Percentiles rank a stretch among this genome's conserved stretches.
These are phyloP conservation scores for Endoconidiophora polonica DNA, from an alignment of 2,329 filamentous ascomycete species.

Conservation along the genomic window DNA sequence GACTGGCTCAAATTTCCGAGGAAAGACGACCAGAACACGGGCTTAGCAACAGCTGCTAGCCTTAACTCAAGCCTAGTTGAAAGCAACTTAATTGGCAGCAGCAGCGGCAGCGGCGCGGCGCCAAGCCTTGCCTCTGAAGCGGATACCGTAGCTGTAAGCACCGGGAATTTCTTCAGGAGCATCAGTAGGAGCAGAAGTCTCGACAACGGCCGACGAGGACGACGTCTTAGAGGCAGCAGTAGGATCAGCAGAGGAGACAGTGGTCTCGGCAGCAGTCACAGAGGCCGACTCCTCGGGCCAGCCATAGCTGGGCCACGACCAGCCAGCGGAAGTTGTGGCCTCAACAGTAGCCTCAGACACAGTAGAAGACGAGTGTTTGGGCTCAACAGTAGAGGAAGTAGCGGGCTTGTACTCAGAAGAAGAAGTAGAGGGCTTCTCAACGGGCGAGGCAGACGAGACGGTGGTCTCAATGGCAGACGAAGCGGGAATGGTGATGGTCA, in stretches of 20 bases:
- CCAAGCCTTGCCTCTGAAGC: constrained; percentile 8
- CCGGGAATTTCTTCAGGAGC: constrained; percentile 7
- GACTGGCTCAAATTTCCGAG: neutral
- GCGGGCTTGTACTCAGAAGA: constrained; percentile 1
- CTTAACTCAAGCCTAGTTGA: neutral
- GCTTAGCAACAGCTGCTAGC: neutral
- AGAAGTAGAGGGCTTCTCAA: neutral
- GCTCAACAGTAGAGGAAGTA: neutral
- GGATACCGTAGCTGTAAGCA: constrained; percentile 8
- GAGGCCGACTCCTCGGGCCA: neutral
- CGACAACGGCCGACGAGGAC: neutral
- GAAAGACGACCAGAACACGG: neutral
- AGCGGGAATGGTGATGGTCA: constrained; percentile 8
- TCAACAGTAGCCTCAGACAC: neutral
- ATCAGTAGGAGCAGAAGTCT: neutral
- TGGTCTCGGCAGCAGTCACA: neutral
- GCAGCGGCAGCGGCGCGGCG: constrained; percentile 4
- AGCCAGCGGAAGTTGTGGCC: neutral
- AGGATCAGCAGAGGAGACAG: constrained; percentile 9
- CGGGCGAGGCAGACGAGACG: neutral
- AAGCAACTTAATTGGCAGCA: neutral
- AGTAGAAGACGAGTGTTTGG: neutral
- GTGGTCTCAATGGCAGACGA: constrained; percentile 1
- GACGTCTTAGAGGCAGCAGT: neutral
- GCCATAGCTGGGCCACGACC: neutral